Conservation (phyloP, 2,329 filamentous ascomycete species). For the Hymenoscyphus scutula region DNA sequence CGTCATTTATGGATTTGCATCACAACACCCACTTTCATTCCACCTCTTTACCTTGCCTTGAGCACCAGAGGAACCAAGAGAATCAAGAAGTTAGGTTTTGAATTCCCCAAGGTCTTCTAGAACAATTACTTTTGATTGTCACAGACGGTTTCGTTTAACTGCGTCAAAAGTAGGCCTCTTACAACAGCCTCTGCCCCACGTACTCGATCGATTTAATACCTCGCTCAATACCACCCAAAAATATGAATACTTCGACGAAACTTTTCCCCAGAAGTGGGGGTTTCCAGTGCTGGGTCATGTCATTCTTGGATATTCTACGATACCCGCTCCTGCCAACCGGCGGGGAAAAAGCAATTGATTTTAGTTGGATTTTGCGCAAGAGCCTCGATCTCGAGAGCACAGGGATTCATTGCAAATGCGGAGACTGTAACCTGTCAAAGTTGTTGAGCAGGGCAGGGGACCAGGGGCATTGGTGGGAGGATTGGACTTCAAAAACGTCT, state of each 20-base stretch:
- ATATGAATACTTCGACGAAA: not conserved
- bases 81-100: no score
- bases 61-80: no score
- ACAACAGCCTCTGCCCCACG: no score
- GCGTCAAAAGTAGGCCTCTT: no score
- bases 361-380: not conserved
- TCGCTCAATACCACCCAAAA: no score
- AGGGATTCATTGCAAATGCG: slow-evolving; percentile 1
- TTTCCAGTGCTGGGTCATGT: not conserved
- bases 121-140: no score
- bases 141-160: no score
- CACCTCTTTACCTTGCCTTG: no score
- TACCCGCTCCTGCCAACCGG: not conserved
- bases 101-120: no score
- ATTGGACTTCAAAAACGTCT: not conserved
- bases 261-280: not conserved
- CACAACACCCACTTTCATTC: no score
- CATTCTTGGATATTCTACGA: not conserved
- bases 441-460: slow-evolving; percentile 2
- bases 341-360: not conserved
- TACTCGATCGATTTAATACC: no score
- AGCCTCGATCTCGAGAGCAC: not conserved
- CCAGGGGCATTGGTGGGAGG: not conserved
- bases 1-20: no score
- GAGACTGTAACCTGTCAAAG: slow-evolving; percentile 6